A percentile compares a stretch with the other conserved stretches of the same genome.
These are phyloP conservation scores for Perkinsus marinus DNA, from an alignment of 169 alveolate species.

Conservation along the genomic window DNA sequence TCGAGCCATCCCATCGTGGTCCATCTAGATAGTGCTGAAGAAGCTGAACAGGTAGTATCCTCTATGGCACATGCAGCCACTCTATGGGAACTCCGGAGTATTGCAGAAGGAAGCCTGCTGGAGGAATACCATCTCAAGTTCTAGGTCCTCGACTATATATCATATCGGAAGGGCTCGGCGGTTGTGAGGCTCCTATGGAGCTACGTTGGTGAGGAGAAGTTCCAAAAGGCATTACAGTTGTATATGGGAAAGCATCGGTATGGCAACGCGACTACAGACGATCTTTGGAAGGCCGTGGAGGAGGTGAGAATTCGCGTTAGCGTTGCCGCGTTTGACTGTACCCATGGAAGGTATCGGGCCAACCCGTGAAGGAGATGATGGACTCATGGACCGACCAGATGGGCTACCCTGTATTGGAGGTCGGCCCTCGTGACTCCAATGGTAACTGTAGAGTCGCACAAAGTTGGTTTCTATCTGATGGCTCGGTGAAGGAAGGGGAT, in stretches of 20 bases:
- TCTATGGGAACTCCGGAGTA: not conserved
- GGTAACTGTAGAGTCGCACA: not conserved
- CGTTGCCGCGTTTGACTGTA: not conserved
- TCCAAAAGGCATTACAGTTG: slow-evolving; percentile 13
- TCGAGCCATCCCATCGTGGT: slow-evolving; percentile 28
- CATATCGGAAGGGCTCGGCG: slow-evolving; percentile 63
- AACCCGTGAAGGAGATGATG: slow-evolving; percentile 24
- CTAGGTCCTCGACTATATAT: slow-evolving; percentile 58
- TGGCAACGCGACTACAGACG: slow-evolving; percentile 9
- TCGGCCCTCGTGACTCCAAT: not conserved
- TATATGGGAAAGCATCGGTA: slow-evolving; percentile 13
- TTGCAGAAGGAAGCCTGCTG: not conserved
- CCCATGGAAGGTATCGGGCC: not conserved
- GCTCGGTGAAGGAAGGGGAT: not conserved
- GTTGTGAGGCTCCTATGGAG: slow-evolving; percentile 46
- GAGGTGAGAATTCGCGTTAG: slow-evolving; percentile 1
- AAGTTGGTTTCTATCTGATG: not conserved
- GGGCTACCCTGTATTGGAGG: slow-evolving; percentile 5
- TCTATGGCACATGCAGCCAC: no score
- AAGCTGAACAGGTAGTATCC: slow-evolving; percentile 6
- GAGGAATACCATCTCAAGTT: not conserved
- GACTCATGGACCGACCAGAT: slow-evolving; percentile 22
- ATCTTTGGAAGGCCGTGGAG: slow-evolving; percentile 15
- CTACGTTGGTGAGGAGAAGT: slow-evolving; percentile 35
- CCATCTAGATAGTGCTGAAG: slow-evolving; percentile 12